Evolutionary conservation across 495 filamentous ascomycete species (phyloP).

Genomic region (Xeromyces bisporus): DNA sequence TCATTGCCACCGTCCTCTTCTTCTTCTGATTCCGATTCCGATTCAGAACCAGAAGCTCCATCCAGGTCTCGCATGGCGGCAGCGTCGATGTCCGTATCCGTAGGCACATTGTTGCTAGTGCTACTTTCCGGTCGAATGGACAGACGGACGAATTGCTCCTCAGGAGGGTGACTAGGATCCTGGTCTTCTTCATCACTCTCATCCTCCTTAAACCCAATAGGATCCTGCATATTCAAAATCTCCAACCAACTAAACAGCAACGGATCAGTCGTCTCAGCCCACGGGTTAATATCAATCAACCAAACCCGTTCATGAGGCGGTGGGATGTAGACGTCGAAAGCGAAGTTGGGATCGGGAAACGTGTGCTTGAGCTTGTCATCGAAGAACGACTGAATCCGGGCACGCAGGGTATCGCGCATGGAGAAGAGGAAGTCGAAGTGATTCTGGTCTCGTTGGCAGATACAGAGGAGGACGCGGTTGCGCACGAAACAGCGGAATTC

Average conservation of each 20-base stretch:
- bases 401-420: slow-evolving; percentile 43
- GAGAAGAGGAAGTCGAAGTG: slow-evolving; percentile 66
- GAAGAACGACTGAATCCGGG: slow-evolving; percentile 56
- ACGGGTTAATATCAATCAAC: slow-evolving; percentile 89
- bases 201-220: slow-evolving; percentile 20
- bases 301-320: slow-evolving; percentile 60
- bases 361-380: slow-evolving; percentile 47
- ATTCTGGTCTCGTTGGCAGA: slow-evolving; percentile 80
- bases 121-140: slow-evolving; percentile 17
- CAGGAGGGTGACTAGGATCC: no score
- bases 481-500: slow-evolving; percentile 95
- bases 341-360: slow-evolving; percentile 71
- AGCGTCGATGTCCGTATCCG: no score
- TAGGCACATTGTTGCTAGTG: background rate
- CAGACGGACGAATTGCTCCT: slow-evolving; percentile 24
- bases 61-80: slow-evolving; percentile 6
- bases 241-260: slow-evolving; percentile 85
- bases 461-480: slow-evolving; percentile 54
- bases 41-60: slow-evolving; percentile 6
- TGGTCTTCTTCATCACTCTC: slow-evolving; percentile 6
- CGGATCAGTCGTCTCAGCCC: slow-evolving; percentile 78
- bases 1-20: slow-evolving; percentile 27
- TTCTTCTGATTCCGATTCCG: slow-evolving; percentile 16
- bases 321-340: slow-evolving; percentile 82
- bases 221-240: slow-evolving; percentile 53